Percentiles rank a stretch among this genome's conserved stretches.
These are phyloP conservation scores for Acanthochlamys bracteata DNA, from an alignment of 106 monocot species.

Conservation along the genomic window DNA sequence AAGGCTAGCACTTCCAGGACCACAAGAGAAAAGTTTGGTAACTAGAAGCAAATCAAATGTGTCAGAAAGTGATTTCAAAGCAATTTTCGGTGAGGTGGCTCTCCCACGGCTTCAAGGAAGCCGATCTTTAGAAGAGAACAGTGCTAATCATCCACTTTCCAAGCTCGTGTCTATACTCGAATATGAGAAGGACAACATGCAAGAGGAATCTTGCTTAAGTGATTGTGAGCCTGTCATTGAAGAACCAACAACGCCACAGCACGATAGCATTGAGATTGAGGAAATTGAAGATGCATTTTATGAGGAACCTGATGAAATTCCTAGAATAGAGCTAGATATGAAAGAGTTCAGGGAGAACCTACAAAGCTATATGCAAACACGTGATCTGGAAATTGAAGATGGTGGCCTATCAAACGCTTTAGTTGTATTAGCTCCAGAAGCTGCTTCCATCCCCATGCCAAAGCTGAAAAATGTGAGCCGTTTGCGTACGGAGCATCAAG, in stretches of 20 bases:
- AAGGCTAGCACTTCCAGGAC: conserved; percentile 60
- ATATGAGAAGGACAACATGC: no score
- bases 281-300: conserved; percentile 53
- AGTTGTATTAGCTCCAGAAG: conserved; percentile 25
- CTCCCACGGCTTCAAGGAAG: no score
- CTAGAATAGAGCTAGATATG: conserved; percentile 43
- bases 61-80: no score
- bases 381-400: conserved; percentile 27
- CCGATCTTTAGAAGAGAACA: no score
- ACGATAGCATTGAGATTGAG: conserved; percentile 23
- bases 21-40: conserved; percentile 40
- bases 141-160: no score
- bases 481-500: conserved; percentile 65
- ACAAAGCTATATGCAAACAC: conserved; percentile 39
- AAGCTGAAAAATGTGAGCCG: conserved; percentile 62
- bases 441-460: conserved; percentile 30
- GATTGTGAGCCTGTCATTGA: conserved; percentile 62
- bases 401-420: conserved; percentile 54
- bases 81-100: no score
- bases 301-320: conserved; percentile 68
- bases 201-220: no score
- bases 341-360: conserved; percentile 55
- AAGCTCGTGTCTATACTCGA: no score
- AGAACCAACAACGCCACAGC: conserved; percentile 56
- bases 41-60: no score